Percentiles rank a stretch among this genome's conserved stretches.
Evolutionary conservation across 345 rosid genomes (phyloP).

Genomic region (Aurinia saxatilis): DNA sequence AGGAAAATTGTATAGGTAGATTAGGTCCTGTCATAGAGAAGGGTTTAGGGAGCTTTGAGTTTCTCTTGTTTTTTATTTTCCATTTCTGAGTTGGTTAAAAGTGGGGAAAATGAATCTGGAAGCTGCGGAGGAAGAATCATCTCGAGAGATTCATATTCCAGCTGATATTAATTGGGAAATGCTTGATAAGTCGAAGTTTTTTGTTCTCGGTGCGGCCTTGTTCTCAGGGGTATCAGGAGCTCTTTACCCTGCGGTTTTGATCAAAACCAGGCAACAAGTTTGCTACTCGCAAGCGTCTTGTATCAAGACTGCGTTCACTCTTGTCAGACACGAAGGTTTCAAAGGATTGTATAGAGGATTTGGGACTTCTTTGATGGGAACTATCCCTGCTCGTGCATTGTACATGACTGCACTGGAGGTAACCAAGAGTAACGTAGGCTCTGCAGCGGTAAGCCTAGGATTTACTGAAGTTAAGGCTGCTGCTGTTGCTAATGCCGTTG

Average conservation of each 20-base stretch:
- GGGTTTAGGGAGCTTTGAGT: not conserved
- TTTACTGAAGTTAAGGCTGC: conserved; percentile 52
- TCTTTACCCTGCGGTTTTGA: conserved; percentile 62
- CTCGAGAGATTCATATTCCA: conserved; percentile 52
- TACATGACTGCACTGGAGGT: conserved; percentile 77
- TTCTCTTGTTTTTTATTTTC: not conserved
- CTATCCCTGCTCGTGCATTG: conserved; percentile 69
- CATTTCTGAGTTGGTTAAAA: not conserved
- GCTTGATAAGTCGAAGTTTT: conserved; percentile 82
- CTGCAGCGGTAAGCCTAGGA: conserved; percentile 49
- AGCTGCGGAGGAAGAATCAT: conserved; percentile 57
- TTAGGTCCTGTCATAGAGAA: too few relatives aligned
- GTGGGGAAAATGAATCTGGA: conserved; percentile 67
- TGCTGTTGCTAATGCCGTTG: conserved; percentile 50
- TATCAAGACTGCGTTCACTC: conserved; percentile 31
- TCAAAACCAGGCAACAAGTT: conserved; percentile 75
- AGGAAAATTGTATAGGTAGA: not conserved
- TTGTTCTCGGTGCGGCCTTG: conserved; percentile 62
- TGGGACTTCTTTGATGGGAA: conserved; percentile 68
- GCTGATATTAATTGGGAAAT: conserved; percentile 82
- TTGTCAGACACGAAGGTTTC: conserved; percentile 48
- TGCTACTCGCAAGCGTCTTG: conserved; percentile 44
- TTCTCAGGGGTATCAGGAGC: conserved; percentile 75
- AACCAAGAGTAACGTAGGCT: conserved; percentile 64
- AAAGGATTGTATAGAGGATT: conserved; percentile 65